Evolutionary conservation across 1,139 yeast genomes (phyloP).

Genomic region (Kurtzmaniella natalensis): DNA sequence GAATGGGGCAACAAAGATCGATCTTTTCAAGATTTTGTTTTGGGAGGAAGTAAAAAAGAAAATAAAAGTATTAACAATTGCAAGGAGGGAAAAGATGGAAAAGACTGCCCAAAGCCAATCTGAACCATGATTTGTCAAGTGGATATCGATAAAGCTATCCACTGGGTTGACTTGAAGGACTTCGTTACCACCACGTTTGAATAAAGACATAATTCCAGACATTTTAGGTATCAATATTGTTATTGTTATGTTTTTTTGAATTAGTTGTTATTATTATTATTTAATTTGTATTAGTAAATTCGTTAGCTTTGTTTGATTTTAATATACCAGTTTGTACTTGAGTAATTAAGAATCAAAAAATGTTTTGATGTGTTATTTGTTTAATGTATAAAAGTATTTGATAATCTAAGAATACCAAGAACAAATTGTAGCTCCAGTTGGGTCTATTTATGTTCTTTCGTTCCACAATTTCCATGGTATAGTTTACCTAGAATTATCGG

Average conservation of each 20-base stretch:
- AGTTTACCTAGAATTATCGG: no score
- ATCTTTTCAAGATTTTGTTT: constrained; percentile 31
- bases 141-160: constrained; percentile 40
- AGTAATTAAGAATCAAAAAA: no score
- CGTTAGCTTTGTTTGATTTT: background rate
- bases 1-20: constrained; percentile 44
- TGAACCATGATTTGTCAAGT: constrained; percentile 56
- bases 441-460: no score
- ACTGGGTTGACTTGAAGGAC: constrained; percentile 49
- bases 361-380: no score
- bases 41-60: constrained; percentile 35
- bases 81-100: constrained; percentile 39
- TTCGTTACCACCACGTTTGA: constrained; percentile 27
- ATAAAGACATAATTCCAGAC: background rate
- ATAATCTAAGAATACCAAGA: no score
- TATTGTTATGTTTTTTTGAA: background rate
- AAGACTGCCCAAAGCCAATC: constrained; percentile 73
- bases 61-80: constrained; percentile 37
- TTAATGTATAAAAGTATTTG: no score
- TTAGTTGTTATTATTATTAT: background rate
- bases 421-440: no score
- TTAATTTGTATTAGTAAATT: background rate
- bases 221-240: no score
- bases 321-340: no score
- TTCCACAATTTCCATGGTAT: no score